These are phyloP conservation scores for Corylus heterophylla DNA, from an alignment of 306 rosid genomes.

Conservation along the genomic window DNA sequence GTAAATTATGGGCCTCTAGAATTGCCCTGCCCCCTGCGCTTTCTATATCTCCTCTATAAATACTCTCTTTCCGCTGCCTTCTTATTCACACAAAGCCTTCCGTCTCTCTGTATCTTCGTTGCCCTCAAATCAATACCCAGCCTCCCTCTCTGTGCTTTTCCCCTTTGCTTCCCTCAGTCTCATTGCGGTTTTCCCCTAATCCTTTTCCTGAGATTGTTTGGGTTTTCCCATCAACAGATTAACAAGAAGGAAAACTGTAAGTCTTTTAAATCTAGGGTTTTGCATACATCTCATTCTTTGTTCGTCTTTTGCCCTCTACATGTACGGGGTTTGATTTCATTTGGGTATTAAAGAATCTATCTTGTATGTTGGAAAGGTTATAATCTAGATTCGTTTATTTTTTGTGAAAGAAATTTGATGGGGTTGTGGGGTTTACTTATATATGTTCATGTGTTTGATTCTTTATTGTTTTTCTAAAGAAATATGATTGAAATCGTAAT, in stretches of 20 bases:
- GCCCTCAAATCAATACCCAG: neutral
- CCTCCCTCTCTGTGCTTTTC: neutral
- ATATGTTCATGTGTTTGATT: neutral
- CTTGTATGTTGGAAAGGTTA: neutral
- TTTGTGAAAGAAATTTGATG: neutral
- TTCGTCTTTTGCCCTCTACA: neutral
- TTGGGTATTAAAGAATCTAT: no score
- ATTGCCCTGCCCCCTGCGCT: neutral
- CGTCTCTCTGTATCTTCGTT: neutral
- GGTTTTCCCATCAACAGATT: neutral
- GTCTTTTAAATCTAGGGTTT: neutral
- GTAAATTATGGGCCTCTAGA: no score
- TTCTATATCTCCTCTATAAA: constrained; percentile 11
- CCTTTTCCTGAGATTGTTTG: neutral
- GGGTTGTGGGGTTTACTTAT: neutral
- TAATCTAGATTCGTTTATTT: neutral
- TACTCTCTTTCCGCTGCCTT: neutral
- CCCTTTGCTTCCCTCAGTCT: neutral
- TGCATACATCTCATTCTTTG: neutral
- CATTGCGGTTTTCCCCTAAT: neutral
- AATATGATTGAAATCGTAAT: neutral
- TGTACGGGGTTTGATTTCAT: neutral
- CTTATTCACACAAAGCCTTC: neutral
- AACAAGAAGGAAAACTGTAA: constrained; percentile 2
- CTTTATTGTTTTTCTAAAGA: neutral